These are phyloP conservation scores for Zhuliangozyma blackwelliae DNA, from an alignment of 1,139 yeast genomes.

Conservation along the genomic window DNA sequence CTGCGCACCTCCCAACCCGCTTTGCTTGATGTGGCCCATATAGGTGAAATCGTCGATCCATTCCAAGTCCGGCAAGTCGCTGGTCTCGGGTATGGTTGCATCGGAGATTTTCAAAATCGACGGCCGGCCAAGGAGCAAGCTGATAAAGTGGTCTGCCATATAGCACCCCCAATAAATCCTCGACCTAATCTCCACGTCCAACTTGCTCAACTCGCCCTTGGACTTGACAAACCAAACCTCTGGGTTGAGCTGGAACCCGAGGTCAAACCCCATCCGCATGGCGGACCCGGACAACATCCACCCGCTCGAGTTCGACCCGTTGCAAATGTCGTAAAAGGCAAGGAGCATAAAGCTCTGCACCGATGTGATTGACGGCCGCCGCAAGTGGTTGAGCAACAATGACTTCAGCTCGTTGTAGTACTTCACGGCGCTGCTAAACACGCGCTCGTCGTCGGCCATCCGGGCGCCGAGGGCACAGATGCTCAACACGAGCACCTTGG, in stretches of 20 bases:
- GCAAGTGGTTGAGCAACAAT: slow-evolving; percentile 36
- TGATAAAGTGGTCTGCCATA: slow-evolving; percentile 60
- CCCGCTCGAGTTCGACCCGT: slow-evolving; percentile 53
- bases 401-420: slow-evolving; percentile 47
- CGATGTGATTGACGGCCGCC: slow-evolving; percentile 39
- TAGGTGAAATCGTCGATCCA: slow-evolving; percentile 50
- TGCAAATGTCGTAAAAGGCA: slow-evolving; percentile 55
- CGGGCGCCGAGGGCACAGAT: slow-evolving; percentile 56
- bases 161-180: slow-evolving; percentile 68
- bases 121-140: slow-evolving; percentile 56
- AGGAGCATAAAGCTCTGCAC: slow-evolving; percentile 48
- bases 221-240: slow-evolving; percentile 49
- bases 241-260: slow-evolving; percentile 63
- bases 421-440: slow-evolving; percentile 32
- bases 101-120: slow-evolving; percentile 53
- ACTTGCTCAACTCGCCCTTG: slow-evolving; percentile 24
- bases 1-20: slow-evolving; percentile 5
- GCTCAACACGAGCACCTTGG: slow-evolving; percentile 48
- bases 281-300: slow-evolving; percentile 64
- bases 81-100: slow-evolving; percentile 58
- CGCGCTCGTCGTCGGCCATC: slow-evolving; percentile 41
- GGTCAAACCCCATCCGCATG: slow-evolving; percentile 59
- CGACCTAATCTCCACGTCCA: slow-evolving; percentile 53
- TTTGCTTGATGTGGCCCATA: slow-evolving; percentile 18
- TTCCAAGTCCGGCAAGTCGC: slow-evolving; percentile 56